phyloP scores from a whole-genome alignment of 768 basidiomycete genomes.

The Neoboletus subvelutipes region DNA sequence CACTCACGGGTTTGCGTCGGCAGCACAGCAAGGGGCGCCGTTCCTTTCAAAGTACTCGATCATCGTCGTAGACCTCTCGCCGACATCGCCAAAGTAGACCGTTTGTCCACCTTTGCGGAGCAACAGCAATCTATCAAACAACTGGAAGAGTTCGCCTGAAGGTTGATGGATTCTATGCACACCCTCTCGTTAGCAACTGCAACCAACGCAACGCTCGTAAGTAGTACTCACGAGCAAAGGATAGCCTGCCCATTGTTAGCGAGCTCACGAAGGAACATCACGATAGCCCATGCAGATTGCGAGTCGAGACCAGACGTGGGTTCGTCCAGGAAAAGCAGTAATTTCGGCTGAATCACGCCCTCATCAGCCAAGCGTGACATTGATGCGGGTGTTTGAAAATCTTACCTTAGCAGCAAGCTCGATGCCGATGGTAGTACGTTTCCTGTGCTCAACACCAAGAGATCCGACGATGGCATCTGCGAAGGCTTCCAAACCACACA shows the following conservation, averaged over 20 bases:
- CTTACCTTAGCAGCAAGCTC: slow-evolving; percentile 56
- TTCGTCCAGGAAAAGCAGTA: slow-evolving; percentile 59
- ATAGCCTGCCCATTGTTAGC: slow-evolving; percentile 56
- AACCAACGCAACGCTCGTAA: not conserved
- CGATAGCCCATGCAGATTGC: slow-evolving; percentile 51
- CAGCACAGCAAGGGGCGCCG: slow-evolving; percentile 19
- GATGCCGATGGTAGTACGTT: slow-evolving; percentile 59
- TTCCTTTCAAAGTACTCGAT: slow-evolving; percentile 26
- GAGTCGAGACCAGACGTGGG: slow-evolving; percentile 58
- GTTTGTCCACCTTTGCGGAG: slow-evolving; percentile 57
- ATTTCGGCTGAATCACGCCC: slow-evolving; percentile 32
- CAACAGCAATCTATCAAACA: slow-evolving; percentile 50
- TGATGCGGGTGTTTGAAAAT: not conserved
- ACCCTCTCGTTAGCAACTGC: not conserved
- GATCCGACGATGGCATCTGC: slow-evolving; percentile 68
- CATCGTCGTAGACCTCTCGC: slow-evolving; percentile 21
- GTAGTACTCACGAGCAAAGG: slow-evolving; percentile 46
- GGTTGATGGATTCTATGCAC: slow-evolving; percentile 31
- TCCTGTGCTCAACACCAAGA: slow-evolving; percentile 47
- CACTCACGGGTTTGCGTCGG: slow-evolving; percentile 27
- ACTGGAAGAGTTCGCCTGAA: slow-evolving; percentile 50
- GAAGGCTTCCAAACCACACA: slow-evolving; percentile 62
- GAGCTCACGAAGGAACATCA: slow-evolving; percentile 49
- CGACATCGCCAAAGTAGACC: slow-evolving; percentile 61
- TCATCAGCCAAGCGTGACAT: not conserved